Base-by-base conservation (phyloP, 139 green algal species). In the Nannochloris sp. region DNA sequence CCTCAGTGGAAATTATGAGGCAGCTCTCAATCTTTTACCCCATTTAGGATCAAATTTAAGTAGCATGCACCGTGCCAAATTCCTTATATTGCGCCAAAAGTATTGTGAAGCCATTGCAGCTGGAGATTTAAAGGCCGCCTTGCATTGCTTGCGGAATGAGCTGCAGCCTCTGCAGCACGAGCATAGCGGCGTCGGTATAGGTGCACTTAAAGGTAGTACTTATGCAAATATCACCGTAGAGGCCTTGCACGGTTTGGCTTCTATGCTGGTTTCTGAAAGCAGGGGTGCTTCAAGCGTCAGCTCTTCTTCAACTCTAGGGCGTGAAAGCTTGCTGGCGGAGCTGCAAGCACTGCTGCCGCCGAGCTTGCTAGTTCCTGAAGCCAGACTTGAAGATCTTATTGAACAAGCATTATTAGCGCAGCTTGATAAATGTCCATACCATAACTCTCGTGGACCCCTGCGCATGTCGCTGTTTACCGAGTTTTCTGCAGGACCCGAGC, bases 401-500 rank as follows among this genome's bases (percentile, higher is more conserved):
- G 87, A 90, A 68, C 87, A 92, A 45, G 45, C 60, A 14, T n/a
- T 61, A 42, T 24, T 46, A 27, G 29, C 19, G 32, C 61, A 57
- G 46, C 27, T 91, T 19, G 65, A 75, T 1, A 60, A 60, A 27
- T 90, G 83, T 61, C 74, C 48, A 23, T 94, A 77, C 71, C 79
- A 87, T 75, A 94, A 94, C 69, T 46, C 69, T 25, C 73, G 10
- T 4, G 27, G 44, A 13, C 13, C 31, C 9, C 46, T 39, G 47
- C 72, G 12, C 14, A 55, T 91, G 10, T 83, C 77, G 1, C 68
- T 94, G 36, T 75, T 94, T n/a, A 67, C 30, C 4, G 84, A 94
- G 65, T 94, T 86, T 73, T 66, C 80, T 60, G 83, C 81, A 8
- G 87, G 85, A 3, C 42, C 64, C 1, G 85, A 94, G 69, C 80